These are phyloP conservation scores for Calocybe cyanea DNA, from an alignment of 768 basidiomycete species.

Conservation along the genomic window DNA sequence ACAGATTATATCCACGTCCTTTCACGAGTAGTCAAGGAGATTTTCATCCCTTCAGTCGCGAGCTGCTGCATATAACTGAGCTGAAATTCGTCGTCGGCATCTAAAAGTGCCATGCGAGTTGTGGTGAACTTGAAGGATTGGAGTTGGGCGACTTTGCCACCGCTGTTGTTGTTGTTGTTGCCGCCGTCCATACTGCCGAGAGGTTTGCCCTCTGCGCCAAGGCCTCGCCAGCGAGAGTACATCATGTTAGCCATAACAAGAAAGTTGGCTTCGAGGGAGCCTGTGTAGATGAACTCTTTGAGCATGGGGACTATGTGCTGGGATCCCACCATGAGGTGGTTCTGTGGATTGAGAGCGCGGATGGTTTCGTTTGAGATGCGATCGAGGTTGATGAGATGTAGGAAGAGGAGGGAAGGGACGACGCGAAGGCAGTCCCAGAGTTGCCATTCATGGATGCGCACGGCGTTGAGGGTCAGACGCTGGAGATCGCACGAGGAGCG, in stretches of 20 bases:
- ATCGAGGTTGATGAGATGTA: slow-evolving; percentile 14
- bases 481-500: slow-evolving; percentile 14
- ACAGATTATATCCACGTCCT: slow-evolving; percentile 7
- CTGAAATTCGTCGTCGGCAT: slow-evolving; percentile 1
- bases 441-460: slow-evolving; percentile 15
- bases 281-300: slow-evolving; percentile 8
- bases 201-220: neutral
- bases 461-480: slow-evolving; percentile 15
- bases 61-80: slow-evolving; percentile 5
- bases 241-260: slow-evolving; percentile 7
- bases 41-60: slow-evolving; percentile 4
- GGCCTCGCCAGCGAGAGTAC: slow-evolving; percentile 10
- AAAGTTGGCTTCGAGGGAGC: slow-evolving; percentile 8
- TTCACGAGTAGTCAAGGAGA: slow-evolving; percentile 5
- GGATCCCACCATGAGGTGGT: slow-evolving; percentile 4
- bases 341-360: slow-evolving; percentile 12
- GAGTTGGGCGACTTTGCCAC: slow-evolving; percentile 3
- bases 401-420: slow-evolving; percentile 8
- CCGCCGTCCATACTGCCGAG: neutral
- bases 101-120: neutral
- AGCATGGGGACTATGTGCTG: slow-evolving; percentile 9
- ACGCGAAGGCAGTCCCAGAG: slow-evolving; percentile 16
- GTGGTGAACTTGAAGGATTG: slow-evolving; percentile 7
- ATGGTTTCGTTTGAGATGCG: slow-evolving; percentile 14
- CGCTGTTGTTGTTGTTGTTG: no score